Evolutionary conservation across 177 flowering plant genomes (phyloP).

Genomic region (Vitis hybrid): DNA sequence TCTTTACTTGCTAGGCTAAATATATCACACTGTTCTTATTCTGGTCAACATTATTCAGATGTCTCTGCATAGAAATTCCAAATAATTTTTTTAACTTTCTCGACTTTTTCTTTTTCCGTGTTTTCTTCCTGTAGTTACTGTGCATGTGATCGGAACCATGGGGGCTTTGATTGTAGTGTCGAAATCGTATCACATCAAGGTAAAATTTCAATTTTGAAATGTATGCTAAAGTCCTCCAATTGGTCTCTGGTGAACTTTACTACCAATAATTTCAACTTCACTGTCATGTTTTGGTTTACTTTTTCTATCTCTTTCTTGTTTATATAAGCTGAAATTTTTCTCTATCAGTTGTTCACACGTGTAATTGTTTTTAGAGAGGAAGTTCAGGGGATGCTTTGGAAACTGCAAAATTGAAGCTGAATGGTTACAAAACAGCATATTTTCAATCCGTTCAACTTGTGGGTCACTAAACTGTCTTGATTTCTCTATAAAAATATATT

Average conservation of each 20-base stretch:
- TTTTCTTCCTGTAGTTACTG: slow-evolving; percentile 58
- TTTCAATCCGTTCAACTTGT: too few species aligned
- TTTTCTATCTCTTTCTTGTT: too few species aligned
- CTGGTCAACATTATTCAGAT: too few species aligned
- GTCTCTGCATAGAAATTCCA: too few species aligned
- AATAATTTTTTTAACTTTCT: background rate
- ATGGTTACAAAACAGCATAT: background rate
- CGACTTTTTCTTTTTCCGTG: background rate
- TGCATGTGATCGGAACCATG: slow-evolving; percentile 78
- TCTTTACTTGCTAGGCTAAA: background rate
- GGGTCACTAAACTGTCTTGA: too few species aligned
- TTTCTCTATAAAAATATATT: too few species aligned
- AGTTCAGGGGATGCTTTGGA: background rate
- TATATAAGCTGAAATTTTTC: background rate
- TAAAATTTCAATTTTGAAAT: slow-evolving; percentile 16
- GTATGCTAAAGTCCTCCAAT: background rate
- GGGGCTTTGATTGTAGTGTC: slow-evolving; percentile 91
- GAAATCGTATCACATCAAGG: slow-evolving; percentile 72
- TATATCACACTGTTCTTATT: too few species aligned
- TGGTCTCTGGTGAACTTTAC: too few species aligned
- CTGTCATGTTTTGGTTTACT: too few species aligned
- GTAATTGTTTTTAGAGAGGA: background rate
- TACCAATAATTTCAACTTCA: too few species aligned
- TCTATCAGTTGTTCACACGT: too few species aligned
- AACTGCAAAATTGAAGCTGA: background rate